phyloP scores from a whole-genome alignment of 345 rosid species.

The Geranium rotundifolium region DNA sequence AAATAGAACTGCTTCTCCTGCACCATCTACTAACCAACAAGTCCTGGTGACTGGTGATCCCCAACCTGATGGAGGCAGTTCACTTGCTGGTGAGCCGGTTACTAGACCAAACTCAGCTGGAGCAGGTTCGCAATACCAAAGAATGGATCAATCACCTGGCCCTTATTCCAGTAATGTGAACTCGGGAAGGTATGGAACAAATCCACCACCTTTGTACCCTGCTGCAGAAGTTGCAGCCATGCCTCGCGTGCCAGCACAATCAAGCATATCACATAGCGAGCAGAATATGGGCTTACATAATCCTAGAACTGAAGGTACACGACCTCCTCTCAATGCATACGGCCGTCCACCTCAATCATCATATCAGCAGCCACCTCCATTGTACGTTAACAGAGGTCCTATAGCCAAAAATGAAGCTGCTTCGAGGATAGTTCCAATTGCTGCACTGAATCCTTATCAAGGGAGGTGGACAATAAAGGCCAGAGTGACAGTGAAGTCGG shows the following conservation, averaged over 20 bases:
- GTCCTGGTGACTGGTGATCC: neutral
- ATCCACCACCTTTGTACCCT: slow-evolving; percentile 18
- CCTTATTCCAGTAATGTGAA: slow-evolving; percentile 22
- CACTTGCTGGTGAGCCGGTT: neutral
- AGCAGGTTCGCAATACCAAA: slow-evolving; percentile 6
- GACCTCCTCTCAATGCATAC: slow-evolving; percentile 22
- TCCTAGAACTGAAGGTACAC: slow-evolving; percentile 30
- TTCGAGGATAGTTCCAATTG: slow-evolving; percentile 58
- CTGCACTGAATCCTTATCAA: slow-evolving; percentile 79
- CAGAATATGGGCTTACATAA: slow-evolving; percentile 25
- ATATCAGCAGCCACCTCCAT: slow-evolving; percentile 46
- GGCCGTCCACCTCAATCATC: slow-evolving; percentile 17
- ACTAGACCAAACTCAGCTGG: slow-evolving; percentile 16
- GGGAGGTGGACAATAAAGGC: slow-evolving; percentile 91
- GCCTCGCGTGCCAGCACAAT: slow-evolving; percentile 22
- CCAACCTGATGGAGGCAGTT: neutral
- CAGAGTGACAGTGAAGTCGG: slow-evolving; percentile 73
- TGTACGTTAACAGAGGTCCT: slow-evolving; percentile 60
- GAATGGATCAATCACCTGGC: slow-evolving; percentile 6
- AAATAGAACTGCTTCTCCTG: slow-evolving; percentile 19
- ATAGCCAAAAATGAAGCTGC: slow-evolving; percentile 59
- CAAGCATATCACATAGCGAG: slow-evolving; percentile 20
- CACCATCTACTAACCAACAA: slow-evolving; percentile 4
- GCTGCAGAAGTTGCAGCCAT: slow-evolving; percentile 23
- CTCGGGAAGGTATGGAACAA: slow-evolving; percentile 25